phyloP scores from a whole-genome alignment of 1,284 basidiomycete species.

The Leucoagaricus sp. region DNA sequence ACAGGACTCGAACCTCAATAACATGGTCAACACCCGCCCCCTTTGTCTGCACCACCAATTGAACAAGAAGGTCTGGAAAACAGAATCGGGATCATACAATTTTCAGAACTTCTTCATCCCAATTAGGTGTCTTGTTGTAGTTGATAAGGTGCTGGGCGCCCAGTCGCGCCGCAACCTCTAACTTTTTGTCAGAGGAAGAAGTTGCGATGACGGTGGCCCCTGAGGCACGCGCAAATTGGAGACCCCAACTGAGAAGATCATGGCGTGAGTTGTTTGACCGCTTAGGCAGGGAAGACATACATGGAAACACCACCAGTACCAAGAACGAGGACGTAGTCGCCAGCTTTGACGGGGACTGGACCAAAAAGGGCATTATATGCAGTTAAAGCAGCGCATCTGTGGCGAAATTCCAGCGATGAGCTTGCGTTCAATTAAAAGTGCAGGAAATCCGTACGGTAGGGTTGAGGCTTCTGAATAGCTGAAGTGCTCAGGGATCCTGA shows the following conservation, averaged over 20 bases:
- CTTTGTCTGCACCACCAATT: conserved; percentile 33
- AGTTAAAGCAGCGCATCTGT: conserved; percentile 51
- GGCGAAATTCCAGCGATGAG: neutral
- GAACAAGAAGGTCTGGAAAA: neutral
- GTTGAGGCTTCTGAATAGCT: conserved; percentile 51
- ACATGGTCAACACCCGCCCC: conserved; percentile 59
- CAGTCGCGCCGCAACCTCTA: neutral
- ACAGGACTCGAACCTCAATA: conserved; percentile 50
- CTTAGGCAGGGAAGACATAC: conserved; percentile 33
- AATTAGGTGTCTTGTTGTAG: conserved; percentile 54
- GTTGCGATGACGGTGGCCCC: conserved; percentile 62
- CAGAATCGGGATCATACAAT: conserved; percentile 29
- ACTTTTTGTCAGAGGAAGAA: conserved; percentile 53
- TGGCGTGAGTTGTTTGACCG: neutral
- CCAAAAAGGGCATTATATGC: conserved; percentile 54
- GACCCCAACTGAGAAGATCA: neutral
- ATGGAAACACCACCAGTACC: conserved; percentile 65
- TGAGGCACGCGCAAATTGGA: conserved; percentile 51
- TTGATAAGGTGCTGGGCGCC: conserved; percentile 30
- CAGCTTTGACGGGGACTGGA: conserved; percentile 41
- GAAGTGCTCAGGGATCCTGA: conserved; percentile 46
- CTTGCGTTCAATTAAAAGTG: neutral
- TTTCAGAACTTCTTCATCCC: conserved; percentile 53
- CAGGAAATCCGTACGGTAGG: conserved; percentile 20
- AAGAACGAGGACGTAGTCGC: conserved; percentile 52